phyloP scores from a whole-genome alignment of 2,329 filamentous ascomycete species.

The Trichoderma sp. region DNA sequence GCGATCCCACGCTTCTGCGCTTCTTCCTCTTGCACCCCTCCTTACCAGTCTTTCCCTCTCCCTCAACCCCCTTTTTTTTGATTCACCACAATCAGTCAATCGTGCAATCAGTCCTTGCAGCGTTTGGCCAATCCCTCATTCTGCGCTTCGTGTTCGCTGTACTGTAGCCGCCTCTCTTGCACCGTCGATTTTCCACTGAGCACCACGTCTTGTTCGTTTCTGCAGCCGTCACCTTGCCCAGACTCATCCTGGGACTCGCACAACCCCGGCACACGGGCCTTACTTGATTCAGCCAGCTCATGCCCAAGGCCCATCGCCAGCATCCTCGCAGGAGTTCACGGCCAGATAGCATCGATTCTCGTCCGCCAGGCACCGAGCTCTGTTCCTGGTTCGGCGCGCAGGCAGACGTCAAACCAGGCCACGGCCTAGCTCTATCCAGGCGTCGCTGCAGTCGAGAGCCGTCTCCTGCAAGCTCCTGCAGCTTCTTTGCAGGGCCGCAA shows the following conservation, averaged over 20 bases:
- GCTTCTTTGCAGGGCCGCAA: constrained; percentile 15
- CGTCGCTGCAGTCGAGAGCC: neutral
- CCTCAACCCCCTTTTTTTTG: constrained; percentile 7
- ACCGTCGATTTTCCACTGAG: neutral
- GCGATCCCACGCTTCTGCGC: constrained; percentile 7
- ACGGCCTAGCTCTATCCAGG: neutral
- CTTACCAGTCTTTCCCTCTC: constrained; percentile 7
- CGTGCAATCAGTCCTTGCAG: neutral
- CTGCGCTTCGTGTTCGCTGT: neutral
- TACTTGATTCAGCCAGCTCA: constrained; percentile 18
- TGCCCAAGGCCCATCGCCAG: constrained; percentile 13
- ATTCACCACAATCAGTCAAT: constrained; percentile 8
- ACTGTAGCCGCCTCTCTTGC: neutral
- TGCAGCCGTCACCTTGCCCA: neutral
- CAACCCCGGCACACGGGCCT: constrained; percentile 9
- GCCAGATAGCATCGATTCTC: neutral
- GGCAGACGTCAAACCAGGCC: neutral
- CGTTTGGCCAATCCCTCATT: neutral
- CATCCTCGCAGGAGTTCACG: constrained; percentile 7
- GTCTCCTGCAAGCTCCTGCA: constrained; percentile 19
- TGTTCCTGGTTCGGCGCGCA: neutral
- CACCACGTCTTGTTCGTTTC: neutral
- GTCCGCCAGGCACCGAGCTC: neutral
- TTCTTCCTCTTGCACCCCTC: constrained; percentile 16
- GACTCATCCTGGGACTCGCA: neutral